A percentile compares a stretch with the other conserved stretches of the same genome.
Evolutionary conservation across 805 yeast genomes (phyloP).

Genomic region (Wickerhamomyces subpelliculosus): DNA sequence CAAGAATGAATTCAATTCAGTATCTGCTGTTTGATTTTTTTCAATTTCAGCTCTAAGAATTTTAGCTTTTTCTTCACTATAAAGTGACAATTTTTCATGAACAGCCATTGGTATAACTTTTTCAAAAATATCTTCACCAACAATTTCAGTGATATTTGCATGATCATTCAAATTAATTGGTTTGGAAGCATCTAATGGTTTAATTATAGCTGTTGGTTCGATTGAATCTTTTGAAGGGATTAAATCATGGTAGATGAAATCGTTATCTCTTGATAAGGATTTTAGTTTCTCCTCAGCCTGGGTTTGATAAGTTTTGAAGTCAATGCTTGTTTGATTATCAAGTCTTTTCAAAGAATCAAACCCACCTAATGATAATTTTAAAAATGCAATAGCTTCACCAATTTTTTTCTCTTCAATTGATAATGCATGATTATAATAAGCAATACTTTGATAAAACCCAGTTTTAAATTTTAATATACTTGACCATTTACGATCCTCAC

Average conservation of each 20-base stretch:
- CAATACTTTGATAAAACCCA: constrained; percentile 49
- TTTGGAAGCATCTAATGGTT: constrained; percentile 63
- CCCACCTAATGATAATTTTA: constrained; percentile 43
- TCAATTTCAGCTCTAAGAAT: constrained; percentile 70
- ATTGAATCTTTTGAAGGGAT: constrained; percentile 58
- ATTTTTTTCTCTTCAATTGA: constrained; percentile 49
- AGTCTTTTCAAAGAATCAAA: constrained; percentile 23
- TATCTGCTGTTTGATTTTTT: constrained; percentile 66
- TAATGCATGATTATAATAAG: constrained; percentile 53
- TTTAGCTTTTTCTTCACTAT: constrained; percentile 84
- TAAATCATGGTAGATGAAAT: constrained; percentile 75
- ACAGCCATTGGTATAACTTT: constrained; percentile 81
- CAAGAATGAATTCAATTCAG: constrained; percentile 69
- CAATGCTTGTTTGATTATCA: constrained; percentile 27
- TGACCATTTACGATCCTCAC: constrained; percentile 46
- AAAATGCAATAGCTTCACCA: constrained; percentile 72
- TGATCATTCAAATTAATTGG: constrained; percentile 45
- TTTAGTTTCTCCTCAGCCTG: constrained; percentile 29
- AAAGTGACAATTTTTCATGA: constrained; percentile 79
- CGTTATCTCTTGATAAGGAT: constrained; percentile 71
- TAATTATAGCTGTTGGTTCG: constrained; percentile 42
- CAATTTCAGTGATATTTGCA: constrained; percentile 35
- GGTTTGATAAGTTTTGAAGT: constrained; percentile 25
- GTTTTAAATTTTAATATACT: constrained; percentile 44
- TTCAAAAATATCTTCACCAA: constrained; percentile 54